These are phyloP conservation scores for Suillus variegatus DNA, from an alignment of 768 basidiomycete genomes.

Conservation along the genomic window DNA sequence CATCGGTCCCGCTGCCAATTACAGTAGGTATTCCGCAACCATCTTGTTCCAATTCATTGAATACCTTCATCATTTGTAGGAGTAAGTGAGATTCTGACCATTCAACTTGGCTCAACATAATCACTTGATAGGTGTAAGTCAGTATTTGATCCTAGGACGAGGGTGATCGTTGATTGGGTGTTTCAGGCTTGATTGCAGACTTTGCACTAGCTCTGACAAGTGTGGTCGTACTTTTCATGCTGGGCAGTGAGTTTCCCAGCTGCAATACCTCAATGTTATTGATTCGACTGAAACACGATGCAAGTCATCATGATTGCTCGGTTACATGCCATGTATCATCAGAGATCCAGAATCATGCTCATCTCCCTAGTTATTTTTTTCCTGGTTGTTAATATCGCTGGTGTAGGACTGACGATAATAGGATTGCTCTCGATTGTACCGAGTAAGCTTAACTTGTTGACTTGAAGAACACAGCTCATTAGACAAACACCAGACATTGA, in stretches of 20 bases:
- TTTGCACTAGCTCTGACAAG: too few species aligned
- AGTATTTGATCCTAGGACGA: too few species aligned
- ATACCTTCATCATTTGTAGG: too few species aligned
- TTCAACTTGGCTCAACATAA: too few species aligned
- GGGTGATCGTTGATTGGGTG: too few species aligned
- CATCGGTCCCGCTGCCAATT: too few species aligned
- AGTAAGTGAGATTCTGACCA: too few species aligned
- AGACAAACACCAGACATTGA: not conserved
- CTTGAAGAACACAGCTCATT: not conserved
- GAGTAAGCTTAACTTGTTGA: not conserved
- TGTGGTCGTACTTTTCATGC: too few species aligned
- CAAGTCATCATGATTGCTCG: not conserved
- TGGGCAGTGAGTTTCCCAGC: not conserved
- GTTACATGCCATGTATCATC: not conserved
- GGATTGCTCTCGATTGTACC: accelerated
- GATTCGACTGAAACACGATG: not conserved
- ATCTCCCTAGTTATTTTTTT: not conserved
- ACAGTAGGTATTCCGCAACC: too few species aligned
- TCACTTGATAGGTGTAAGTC: too few species aligned
- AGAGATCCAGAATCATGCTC: not conserved
- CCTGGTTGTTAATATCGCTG: not conserved
- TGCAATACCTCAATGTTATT: not conserved
- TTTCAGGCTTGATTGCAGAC: too few species aligned
- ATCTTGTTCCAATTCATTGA: too few species aligned
- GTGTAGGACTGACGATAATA: not conserved